Conservation (phyloP, 1,139 yeast species). For the Candida frijolesensis region DNA sequence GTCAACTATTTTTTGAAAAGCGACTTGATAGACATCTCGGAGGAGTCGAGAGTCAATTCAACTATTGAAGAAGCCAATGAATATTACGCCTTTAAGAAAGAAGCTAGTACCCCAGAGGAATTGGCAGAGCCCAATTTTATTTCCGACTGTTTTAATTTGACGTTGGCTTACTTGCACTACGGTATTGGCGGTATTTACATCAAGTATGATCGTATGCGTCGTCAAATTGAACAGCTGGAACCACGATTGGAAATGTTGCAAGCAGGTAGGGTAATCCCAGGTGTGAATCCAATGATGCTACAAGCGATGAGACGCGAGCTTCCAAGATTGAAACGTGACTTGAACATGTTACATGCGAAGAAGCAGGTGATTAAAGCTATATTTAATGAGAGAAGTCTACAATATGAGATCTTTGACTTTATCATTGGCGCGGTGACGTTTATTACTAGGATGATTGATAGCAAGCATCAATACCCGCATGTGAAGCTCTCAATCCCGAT, state of each 20-base stretch:
- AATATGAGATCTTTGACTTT: conserved; percentile 72
- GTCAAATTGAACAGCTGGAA: conserved; percentile 52
- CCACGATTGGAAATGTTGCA: conserved; percentile 54
- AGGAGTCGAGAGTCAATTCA: conserved; percentile 83
- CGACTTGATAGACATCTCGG: conserved; percentile 62
- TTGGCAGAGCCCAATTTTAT: conserved; percentile 65
- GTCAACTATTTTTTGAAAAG: conserved; percentile 57
- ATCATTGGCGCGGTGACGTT: conserved; percentile 75
- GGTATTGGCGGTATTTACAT: conserved; percentile 82
- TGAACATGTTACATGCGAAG: conserved; percentile 42
- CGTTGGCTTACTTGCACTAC: conserved; percentile 79
- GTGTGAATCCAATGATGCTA: conserved; percentile 33
- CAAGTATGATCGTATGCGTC: conserved; percentile 56
- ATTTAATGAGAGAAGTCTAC: conserved; percentile 55
- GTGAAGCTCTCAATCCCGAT: conserved; percentile 63
- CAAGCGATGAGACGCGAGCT: conserved; percentile 38
- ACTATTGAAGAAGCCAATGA: conserved; percentile 70
- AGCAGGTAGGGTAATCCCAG: conserved; percentile 29
- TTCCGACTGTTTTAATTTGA: conserved; percentile 81
- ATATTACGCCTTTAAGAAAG: conserved; percentile 37
- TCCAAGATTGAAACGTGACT: conserved; percentile 46
- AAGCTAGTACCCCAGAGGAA: conserved; percentile 18
- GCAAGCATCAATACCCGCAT: conserved; percentile 64
- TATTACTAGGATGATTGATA: conserved; percentile 72
- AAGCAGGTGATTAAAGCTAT: conserved; percentile 62